These are phyloP conservation scores for Cocos nucifera DNA, from an alignment of 176 grass and related monocot species.

Conservation along the genomic window DNA sequence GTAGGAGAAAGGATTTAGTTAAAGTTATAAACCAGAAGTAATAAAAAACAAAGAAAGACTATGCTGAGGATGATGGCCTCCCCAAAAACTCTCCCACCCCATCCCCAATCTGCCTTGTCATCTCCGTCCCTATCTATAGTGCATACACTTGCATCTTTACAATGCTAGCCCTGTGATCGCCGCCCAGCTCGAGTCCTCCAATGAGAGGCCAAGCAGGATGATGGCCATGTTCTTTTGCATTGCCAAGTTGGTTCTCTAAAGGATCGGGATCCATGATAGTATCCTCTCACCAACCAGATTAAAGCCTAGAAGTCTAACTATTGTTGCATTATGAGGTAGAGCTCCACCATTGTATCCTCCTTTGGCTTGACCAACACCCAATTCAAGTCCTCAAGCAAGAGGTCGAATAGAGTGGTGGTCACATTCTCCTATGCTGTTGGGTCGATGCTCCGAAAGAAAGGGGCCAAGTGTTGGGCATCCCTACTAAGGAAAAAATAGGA, in stretches of 20 bases:
- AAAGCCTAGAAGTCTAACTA: constrained; percentile 71
- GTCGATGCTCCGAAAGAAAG: constrained; percentile 40
- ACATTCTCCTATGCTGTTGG: constrained; percentile 35
- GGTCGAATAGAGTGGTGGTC: too few relatives aligned
- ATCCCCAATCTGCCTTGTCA: constrained; percentile 68
- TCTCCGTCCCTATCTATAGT: constrained; percentile 48
- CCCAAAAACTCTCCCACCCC: too few relatives aligned
- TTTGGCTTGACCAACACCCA: constrained; percentile 37
- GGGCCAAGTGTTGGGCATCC: too few relatives aligned
- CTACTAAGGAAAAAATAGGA: too few relatives aligned
- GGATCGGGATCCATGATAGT: constrained; percentile 61
- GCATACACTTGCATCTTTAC: constrained; percentile 87
- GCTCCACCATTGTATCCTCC: constrained; percentile 42
- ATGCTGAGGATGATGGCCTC: too few relatives aligned
- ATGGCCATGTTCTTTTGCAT: constrained; percentile 81
- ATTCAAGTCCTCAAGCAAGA: constrained; percentile 9
- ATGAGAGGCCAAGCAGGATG: constrained; percentile 68
- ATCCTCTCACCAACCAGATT: constrained; percentile 59
- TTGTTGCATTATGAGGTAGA: constrained; percentile 72
- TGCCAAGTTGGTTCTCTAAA: constrained; percentile 57
- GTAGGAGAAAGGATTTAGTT: too few relatives aligned
- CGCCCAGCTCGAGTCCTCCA: constrained; percentile 55
- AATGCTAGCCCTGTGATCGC: constrained; percentile 47
- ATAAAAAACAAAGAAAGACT: too few relatives aligned
- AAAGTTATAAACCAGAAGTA: too few relatives aligned